Evolutionary conservation across 2,329 filamentous ascomycete genomes (phyloP).

Genomic region (Pochonia chlamydosporia): DNA sequence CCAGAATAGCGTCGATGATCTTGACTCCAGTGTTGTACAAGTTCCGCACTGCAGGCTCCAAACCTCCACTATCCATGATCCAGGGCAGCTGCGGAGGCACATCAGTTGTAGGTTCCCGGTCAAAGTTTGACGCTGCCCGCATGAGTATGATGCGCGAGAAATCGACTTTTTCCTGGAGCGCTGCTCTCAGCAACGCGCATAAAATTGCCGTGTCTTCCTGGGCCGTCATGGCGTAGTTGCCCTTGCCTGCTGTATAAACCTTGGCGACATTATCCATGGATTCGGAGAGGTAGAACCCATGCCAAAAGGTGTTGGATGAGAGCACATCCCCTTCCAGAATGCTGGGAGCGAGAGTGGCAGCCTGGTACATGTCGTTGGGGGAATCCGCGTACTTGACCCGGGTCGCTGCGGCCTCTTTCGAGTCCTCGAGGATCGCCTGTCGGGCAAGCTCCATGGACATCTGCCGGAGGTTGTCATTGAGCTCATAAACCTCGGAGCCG

Average conservation of each 20-base stretch:
- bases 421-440: conserved; percentile 7
- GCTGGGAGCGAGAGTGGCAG: conserved; percentile 4
- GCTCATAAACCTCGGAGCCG: conserved; percentile 13
- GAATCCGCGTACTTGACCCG: conserved; percentile 5
- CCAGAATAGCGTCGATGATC: conserved; percentile 11
- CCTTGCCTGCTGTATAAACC: conserved; percentile 9
- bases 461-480: conserved; percentile 11
- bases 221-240: conserved; percentile 13
- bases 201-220: conserved; percentile 12
- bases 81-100: conserved; percentile 8
- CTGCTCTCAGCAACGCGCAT: conserved; percentile 7
- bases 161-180: conserved; percentile 8
- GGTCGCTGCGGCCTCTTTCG: conserved; percentile 5
- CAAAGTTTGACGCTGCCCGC: conserved; percentile 12
- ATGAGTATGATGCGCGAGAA: conserved; percentile 12
- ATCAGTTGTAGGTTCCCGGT: conserved; percentile 10
- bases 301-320: conserved; percentile 6
- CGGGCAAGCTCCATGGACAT: conserved; percentile 7
- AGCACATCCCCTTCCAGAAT: conserved; percentile 10
- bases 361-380: conserved; percentile 3
- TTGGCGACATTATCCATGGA: conserved; percentile 7
- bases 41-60: conserved; percentile 8
- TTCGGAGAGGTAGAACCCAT: conserved; percentile 5
- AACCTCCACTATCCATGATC: conserved; percentile 8
- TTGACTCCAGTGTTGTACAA: conserved; percentile 10